Evolutionary conservation across 306 rosid genomes (phyloP).

Genomic region (Alnus rubra): DNA sequence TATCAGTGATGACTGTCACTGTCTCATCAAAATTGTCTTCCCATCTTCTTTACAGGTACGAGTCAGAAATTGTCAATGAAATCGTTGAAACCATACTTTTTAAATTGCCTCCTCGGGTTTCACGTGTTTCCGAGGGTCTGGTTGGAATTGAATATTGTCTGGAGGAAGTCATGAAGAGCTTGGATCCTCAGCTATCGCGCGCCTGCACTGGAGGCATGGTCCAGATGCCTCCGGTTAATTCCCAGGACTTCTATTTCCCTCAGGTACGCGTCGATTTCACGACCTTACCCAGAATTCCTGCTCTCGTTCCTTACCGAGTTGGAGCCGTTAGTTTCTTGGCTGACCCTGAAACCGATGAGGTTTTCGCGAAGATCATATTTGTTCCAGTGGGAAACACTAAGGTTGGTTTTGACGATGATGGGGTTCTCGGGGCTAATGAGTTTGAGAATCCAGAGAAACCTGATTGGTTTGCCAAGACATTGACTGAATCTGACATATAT

Average conservation of each 20-base stretch:
- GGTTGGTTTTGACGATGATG: conserved; percentile 41
- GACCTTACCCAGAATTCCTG: conserved; percentile 49
- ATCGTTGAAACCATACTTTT: too few relatives aligned
- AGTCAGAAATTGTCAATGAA: too few relatives aligned
- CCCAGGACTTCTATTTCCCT: conserved; percentile 86
- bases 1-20: too few relatives aligned
- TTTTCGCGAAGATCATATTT: conserved; percentile 54
- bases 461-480: conserved; percentile 83
- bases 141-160: too few relatives aligned
- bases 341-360: conserved; percentile 90
- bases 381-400: conserved; percentile 51
- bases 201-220: conserved; percentile 99
- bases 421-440: conserved; percentile 23
- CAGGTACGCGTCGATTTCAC: conserved; percentile 63
- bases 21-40: too few relatives aligned
- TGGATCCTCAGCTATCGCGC: conserved; percentile 97
- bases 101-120: not conserved
- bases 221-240: conserved; percentile 81
- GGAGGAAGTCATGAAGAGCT: conserved; percentile 26
- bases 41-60: too few relatives aligned
- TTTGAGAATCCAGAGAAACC: conserved; percentile 68
- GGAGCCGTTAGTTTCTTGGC: conserved; percentile 70
- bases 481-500: conserved; percentile 70
- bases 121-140: too few relatives aligned
- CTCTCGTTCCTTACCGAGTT: conserved; percentile 71